A percentile compares a stretch with the other conserved stretches of the same genome.
Conservation (phyloP, 2,329 filamentous ascomycete species). For the Colletotrichum graminicola region DNA sequence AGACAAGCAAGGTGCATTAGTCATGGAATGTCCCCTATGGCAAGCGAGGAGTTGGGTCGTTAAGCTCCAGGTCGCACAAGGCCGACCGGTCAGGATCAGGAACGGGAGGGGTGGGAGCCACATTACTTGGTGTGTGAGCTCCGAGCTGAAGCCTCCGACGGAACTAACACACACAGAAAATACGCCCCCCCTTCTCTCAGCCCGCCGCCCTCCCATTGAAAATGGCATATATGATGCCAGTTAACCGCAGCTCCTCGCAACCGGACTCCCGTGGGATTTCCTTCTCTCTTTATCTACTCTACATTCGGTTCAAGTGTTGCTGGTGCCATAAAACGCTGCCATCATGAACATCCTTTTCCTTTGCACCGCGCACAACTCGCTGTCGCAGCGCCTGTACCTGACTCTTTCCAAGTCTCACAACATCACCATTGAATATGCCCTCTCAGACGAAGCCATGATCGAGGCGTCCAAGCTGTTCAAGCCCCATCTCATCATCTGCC, state of each 20-base stretch:
- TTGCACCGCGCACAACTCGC: conserved; percentile 60
- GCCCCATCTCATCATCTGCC: conserved; percentile 57
- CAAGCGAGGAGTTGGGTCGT: conserved; percentile 34
- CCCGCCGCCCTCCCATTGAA: conserved; percentile 2
- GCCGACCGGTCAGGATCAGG: conserved; percentile 24
- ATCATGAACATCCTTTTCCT: conserved; percentile 57
- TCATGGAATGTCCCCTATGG: conserved; percentile 1
- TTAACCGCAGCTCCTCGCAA: conserved; percentile 15
- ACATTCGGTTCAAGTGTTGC: not conserved
- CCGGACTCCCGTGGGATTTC: not conserved
- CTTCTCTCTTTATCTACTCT: not conserved
- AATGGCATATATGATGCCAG: conserved; percentile 31
- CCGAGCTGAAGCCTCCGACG: conserved; percentile 27
- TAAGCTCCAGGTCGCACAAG: conserved; percentile 26
- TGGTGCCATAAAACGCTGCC: conserved; percentile 5
- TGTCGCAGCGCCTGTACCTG: conserved; percentile 56
- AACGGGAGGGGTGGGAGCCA: conserved; percentile 10
- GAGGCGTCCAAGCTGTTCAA: conserved; percentile 53
- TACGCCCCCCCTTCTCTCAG: not conserved
- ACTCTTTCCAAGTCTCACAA: conserved; percentile 52
- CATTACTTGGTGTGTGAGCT: not conserved
- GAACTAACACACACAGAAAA: conserved; percentile 16
- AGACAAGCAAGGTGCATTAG: conserved; percentile 6
- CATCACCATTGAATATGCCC: conserved; percentile 56
- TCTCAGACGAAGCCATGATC: conserved; percentile 51